A percentile compares a stretch with the other conserved stretches of the same genome.
Evolutionary conservation across 1,139 yeast species (phyloP).

Genomic region (Taphrina pruni): DNA sequence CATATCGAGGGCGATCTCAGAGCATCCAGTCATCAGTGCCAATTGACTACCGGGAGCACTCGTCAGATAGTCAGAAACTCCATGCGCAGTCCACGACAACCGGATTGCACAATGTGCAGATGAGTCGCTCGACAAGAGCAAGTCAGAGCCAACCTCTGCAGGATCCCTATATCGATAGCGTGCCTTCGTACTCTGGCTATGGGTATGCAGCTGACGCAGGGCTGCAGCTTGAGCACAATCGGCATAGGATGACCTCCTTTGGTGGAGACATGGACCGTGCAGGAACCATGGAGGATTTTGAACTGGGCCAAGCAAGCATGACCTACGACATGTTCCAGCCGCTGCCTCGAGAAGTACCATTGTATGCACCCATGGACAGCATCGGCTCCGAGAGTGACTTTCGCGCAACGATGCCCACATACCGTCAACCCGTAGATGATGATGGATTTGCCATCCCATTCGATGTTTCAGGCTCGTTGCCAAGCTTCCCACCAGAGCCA

Average conservation of each 20-base stretch:
- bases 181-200: neutral
- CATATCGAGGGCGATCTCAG: conserved; percentile 27
- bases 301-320: neutral
- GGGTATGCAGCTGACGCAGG: conserved; percentile 1
- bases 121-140: neutral
- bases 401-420: neutral
- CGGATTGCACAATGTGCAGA: neutral
- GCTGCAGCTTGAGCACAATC: neutral
- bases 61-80: neutral
- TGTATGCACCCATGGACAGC: conserved; percentile 1
- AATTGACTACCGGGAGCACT: conserved; percentile 27
- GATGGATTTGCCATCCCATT: conserved; percentile 2
- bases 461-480: neutral
- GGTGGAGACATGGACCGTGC: neutral
- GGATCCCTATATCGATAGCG: neutral
- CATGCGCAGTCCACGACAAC: neutral
- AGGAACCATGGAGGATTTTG: neutral
- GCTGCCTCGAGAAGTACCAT: conserved; percentile 9
- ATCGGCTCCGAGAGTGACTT: conserved; percentile 1
- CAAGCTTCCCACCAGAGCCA: neutral
- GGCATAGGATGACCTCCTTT: neutral
- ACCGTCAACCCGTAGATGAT: conserved; percentile 4
- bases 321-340: conserved; percentile 7
- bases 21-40: conserved; percentile 35
- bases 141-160: neutral